Evolutionary conservation across 148 eudicot species (phyloP).

Genomic region (Diospyros kaki): DNA sequence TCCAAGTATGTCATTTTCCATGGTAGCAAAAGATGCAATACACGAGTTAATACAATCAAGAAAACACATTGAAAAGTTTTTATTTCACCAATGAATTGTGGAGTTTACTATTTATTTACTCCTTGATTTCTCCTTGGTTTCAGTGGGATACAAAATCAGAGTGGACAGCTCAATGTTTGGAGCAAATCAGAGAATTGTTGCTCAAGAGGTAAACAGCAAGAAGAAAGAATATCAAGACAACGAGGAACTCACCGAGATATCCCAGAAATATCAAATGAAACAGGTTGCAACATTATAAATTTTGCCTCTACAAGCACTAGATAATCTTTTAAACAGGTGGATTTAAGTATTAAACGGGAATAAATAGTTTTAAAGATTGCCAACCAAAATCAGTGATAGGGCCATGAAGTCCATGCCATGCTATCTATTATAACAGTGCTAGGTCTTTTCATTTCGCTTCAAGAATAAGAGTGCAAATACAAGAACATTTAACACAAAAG

Average conservation of each 20-base stretch:
- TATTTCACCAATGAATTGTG: background rate
- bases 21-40: background rate
- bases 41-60: background rate
- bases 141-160: slow-evolving; percentile 12
- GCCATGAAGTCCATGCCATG: too few species aligned
- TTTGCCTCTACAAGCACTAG: background rate
- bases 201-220: slow-evolving; percentile 6
- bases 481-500: too few species aligned
- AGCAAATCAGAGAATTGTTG: slow-evolving; percentile 9
- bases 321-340: too few species aligned
- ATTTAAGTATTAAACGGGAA: too few species aligned
- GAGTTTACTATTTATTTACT: background rate
- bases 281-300: background rate
- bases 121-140: background rate
- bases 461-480: too few species aligned
- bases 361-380: too few species aligned
- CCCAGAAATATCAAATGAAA: slow-evolving; percentile 1
- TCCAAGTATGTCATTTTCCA: slow-evolving; percentile 12
- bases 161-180: slow-evolving; percentile 14
- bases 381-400: too few species aligned
- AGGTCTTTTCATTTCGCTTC: too few species aligned
- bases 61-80: background rate
- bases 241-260: slow-evolving; percentile 7
- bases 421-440: too few species aligned
- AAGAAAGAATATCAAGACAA: slow-evolving; percentile 11